Evolutionary conservation across 495 filamentous ascomycete species (phyloP).

Genomic region (Talaromyces adpressus): DNA sequence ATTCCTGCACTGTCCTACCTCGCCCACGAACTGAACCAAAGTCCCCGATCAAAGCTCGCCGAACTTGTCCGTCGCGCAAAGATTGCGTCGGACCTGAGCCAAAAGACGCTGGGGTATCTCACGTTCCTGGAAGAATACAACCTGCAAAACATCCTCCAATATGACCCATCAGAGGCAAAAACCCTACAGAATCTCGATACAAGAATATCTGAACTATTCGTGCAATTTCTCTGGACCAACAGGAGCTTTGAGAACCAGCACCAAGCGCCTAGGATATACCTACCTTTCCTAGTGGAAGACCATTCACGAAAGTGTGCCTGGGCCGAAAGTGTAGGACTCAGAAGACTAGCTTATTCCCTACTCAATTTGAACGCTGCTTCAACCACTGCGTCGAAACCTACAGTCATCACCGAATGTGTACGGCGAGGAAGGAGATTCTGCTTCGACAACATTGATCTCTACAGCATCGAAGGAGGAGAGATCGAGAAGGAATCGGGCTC

Average conservation of each 20-base stretch:
- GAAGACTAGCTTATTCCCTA: conserved; percentile 53
- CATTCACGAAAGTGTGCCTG: conserved; percentile 55
- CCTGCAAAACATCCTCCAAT: conserved; percentile 5
- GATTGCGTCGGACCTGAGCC: conserved; percentile 1
- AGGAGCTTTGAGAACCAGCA: conserved; percentile 6
- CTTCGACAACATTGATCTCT: conserved; percentile 19
- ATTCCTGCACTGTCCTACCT: conserved; percentile 24
- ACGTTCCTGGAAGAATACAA: conserved; percentile 40
- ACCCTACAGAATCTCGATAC: conserved; percentile 18
- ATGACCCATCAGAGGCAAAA: not conserved
- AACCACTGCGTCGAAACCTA: conserved; percentile 7
- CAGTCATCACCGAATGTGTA: conserved; percentile 38
- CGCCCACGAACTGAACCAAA: conserved; percentile 25
- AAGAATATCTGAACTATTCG: conserved; percentile 30
- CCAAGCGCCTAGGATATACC: conserved; percentile 39
- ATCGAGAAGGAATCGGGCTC: conserved; percentile 10
- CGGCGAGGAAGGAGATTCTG: conserved; percentile 36
- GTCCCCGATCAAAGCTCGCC: conserved; percentile 17
- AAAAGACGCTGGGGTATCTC: conserved; percentile 21
- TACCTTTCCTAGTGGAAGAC: conserved; percentile 53
- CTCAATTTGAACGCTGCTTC: conserved; percentile 33
- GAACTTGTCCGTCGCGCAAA: conserved; percentile 28
- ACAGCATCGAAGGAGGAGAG: conserved; percentile 11
- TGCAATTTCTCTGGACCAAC: conserved; percentile 19
- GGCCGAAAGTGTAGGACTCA: conserved; percentile 44